Evolutionary conservation across 805 yeast species (phyloP).

Genomic region (Metschnikowia chrysomelidarum): DNA sequence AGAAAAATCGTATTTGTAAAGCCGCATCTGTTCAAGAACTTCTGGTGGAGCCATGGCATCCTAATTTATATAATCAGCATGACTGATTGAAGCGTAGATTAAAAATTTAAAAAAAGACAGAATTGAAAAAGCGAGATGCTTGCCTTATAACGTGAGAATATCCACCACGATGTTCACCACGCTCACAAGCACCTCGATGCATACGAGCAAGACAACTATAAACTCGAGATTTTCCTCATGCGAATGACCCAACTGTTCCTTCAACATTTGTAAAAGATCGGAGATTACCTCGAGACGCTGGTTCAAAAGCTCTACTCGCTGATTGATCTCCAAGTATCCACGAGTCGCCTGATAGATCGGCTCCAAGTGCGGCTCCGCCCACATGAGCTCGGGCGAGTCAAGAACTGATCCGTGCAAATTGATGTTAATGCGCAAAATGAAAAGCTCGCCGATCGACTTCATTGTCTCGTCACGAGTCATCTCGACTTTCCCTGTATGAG

Average conservation of each 20-base stretch:
- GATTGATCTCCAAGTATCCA: constrained; percentile 93
- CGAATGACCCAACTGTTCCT: constrained; percentile 94
- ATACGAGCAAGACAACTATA: constrained; percentile 86
- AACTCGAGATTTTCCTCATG: constrained; percentile 89
- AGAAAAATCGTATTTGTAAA: too few relatives aligned
- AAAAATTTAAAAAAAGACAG: too few relatives aligned
- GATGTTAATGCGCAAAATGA: constrained; percentile 79
- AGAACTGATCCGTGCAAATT: constrained; percentile 84
- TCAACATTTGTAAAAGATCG: constrained; percentile 91
- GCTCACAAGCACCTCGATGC: constrained; percentile 88
- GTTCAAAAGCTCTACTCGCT: constrained; percentile 83
- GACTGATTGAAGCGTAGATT: too few relatives aligned
- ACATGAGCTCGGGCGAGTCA: constrained; percentile 97
- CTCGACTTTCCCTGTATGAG: constrained; percentile 89
- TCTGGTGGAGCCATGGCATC: too few relatives aligned
- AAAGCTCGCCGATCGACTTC: constrained; percentile 96
- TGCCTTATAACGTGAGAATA: constrained; percentile 32
- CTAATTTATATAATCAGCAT: too few relatives aligned
- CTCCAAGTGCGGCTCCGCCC: constrained; percentile 98
- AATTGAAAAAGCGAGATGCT: too few relatives aligned
- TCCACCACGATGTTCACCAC: constrained; percentile 74
- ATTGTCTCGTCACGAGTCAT: constrained; percentile 93
- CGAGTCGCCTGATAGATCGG: constrained; percentile 97
- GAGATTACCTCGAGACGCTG: constrained; percentile 92
- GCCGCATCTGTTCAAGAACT: too few relatives aligned